phyloP scores from a whole-genome alignment of 2,329 filamentous ascomycete species.

The Pseudogymnoascus sp. region DNA sequence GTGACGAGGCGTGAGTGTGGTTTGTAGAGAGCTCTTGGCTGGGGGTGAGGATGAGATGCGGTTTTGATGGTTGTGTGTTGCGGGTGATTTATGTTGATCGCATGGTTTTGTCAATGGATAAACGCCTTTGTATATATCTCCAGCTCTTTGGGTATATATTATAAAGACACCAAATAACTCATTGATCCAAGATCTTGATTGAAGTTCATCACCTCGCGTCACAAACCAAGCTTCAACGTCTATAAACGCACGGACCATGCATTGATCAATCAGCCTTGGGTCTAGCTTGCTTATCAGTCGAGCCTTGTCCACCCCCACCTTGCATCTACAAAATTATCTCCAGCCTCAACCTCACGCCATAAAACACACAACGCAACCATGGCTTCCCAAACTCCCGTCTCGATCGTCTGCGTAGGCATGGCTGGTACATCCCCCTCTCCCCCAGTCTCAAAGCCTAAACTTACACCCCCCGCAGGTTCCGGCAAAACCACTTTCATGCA shows the following conservation, averaged over 20 bases:
- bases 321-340: constrained; percentile 8
- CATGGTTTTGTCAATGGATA: neutral
- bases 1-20: neutral
- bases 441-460: neutral
- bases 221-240: constrained; percentile 2
- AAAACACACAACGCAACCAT: constrained; percentile 15
- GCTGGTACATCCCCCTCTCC: constrained; percentile 51
- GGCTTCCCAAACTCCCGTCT: constrained; percentile 53
- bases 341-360: neutral
- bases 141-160: neutral
- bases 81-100: neutral
- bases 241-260: neutral
- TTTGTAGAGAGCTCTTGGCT: neutral
- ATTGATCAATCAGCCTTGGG: constrained; percentile 7
- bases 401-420: constrained; percentile 95
- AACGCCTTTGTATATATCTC: neutral
- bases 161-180: constrained; percentile 1
- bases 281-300: constrained; percentile 2
- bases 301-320: constrained; percentile 2
- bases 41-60: neutral
- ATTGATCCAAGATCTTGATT: neutral
- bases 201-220: neutral
- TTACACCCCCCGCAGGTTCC: constrained; percentile 48
- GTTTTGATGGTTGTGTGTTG: neutral
- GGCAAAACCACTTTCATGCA: constrained; percentile 99